These are phyloP conservation scores for Daucus carota DNA, from an alignment of 129 eudicot species.

Conservation along the genomic window DH1_v3.0 NC_030387.2:36703501-36704000, in stretches of 20 bases:
- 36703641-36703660: neutral
- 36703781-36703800: neutral
- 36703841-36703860: neutral
- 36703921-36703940: slow-evolving; percentile 71
- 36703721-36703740: neutral
- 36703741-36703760: neutral
- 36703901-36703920: slow-evolving; percentile 52
- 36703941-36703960: slow-evolving; percentile 29
- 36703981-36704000: neutral
- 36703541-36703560: neutral
- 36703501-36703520: neutral
- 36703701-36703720: neutral
- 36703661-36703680: neutral
- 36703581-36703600: neutral
- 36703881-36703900: slow-evolving; percentile 56
- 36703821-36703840: neutral
- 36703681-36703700: neutral
- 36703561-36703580: neutral
- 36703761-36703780: too few species aligned
- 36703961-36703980: neutral
- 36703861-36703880: neutral
- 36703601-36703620: neutral
- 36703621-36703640: neutral
- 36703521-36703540: neutral
- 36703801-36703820: neutral